Conservation (phyloP, 805 yeast genomes). For the Gaillardinia entomophila region DNA sequence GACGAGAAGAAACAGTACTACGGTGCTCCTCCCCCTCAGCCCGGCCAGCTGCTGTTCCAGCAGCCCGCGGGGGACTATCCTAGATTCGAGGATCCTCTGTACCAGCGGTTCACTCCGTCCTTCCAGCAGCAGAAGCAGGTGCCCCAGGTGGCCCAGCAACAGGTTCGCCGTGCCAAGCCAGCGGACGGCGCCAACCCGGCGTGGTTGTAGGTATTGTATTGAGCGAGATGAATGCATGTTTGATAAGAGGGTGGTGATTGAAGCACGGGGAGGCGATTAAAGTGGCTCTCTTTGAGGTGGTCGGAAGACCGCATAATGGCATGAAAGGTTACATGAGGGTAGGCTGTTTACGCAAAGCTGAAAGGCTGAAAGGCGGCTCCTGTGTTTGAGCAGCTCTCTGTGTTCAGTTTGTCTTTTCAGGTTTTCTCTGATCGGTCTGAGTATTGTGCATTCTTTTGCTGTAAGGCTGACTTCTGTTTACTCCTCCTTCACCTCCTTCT, state of each 20-base stretch:
- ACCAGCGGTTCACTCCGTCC: background rate
- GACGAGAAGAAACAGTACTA: background rate
- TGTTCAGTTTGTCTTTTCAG: too few relatives aligned
- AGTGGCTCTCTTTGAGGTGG: too few relatives aligned
- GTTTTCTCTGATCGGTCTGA: too few relatives aligned
- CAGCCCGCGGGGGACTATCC: background rate
- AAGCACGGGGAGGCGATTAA: too few relatives aligned
- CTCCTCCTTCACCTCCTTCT: conserved; percentile 10
- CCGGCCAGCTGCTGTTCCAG: background rate
- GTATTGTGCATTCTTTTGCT: too few relatives aligned
- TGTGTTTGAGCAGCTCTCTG: too few relatives aligned
- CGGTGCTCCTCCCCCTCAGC: background rate
- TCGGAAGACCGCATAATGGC: too few relatives aligned
- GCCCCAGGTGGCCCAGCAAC: background rate
- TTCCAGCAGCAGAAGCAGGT: background rate
- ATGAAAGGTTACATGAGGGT: too few relatives aligned
- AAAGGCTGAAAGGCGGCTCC: too few relatives aligned
- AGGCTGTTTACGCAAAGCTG: too few relatives aligned
- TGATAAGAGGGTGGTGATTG: too few relatives aligned
- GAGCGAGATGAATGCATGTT: too few relatives aligned
- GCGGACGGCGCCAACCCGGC: background rate
- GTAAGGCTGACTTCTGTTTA: conserved; percentile 7
- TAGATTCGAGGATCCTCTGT: background rate
- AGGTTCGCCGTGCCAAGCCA: background rate
- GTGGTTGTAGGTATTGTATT: background rate